Evolutionary conservation across 306 rosid species (phyloP), one percentile per base, ranked within the genome.

Genomic region (Casuarina cunninghamiana): DNA sequence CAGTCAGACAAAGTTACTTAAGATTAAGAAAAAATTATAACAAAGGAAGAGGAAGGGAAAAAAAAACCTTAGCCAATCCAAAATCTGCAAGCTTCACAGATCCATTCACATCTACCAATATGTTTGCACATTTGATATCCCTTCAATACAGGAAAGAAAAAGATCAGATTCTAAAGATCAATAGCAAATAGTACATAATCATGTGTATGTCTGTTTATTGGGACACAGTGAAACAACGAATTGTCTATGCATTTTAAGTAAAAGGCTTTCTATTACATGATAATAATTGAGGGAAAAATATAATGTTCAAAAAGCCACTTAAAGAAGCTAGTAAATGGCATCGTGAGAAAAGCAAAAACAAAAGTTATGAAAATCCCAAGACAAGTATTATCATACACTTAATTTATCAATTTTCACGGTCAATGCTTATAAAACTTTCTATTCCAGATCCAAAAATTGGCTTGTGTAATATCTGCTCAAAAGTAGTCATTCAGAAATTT

Each of bases 51-150:
- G 77, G 76, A 69, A 61, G 54, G 41, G 74, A 50, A 78, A 45
- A 71, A 71, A 45, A 86, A 81, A 95, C 97, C 97, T 95, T 95
- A 15, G 97, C 99, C 93, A 95, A 83, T 66, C 99, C 99, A 87
- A 95, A 95, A 88, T 95, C 99, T 63, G 97, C 92, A 77, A 95
- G 97, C 91, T 93, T 95, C 79, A 95, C 99, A 54, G 91, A 92
- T 79, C 99, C 99, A 85, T 58, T 91, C 72, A 89, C 95, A 86
- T 88, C 87, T 84, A 95, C 99, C 93, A 95, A 79, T 82, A 95
- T 86, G 83, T 95, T 95, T 72, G 97, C 97, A 83, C 99, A 93
- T 86, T 95, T 95, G 51, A 95, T 85, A 83, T 95, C 97, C 99
- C 99, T 95, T 79, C 39, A 81, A 76, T 81, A 74, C 60, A 72